Evolutionary conservation across 345 rosid species (phyloP).

Genomic region (Eucalyptus caleyi): DNA sequence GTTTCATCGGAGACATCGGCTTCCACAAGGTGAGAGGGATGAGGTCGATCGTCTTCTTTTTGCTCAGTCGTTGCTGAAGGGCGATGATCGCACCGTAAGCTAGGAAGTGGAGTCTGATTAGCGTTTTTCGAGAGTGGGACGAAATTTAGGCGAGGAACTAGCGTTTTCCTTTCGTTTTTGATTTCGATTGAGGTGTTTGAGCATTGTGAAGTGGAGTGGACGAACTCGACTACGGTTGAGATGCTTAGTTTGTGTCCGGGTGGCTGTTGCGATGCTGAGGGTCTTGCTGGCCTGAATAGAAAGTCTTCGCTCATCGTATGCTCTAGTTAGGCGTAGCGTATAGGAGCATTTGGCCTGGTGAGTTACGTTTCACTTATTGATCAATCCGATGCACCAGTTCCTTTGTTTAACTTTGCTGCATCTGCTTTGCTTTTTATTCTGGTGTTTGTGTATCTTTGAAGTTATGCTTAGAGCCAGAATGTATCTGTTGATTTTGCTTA

Average conservation of each 20-base stretch:
- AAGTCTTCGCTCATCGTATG: not conserved
- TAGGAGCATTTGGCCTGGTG: not conserved
- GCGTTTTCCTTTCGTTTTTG: not conserved
- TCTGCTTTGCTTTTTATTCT: not conserved
- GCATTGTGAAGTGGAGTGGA: not conserved
- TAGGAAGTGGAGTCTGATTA: not conserved
- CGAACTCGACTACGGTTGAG: not conserved
- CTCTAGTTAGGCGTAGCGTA: not conserved
- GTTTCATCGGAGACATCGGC: constrained; percentile 48
- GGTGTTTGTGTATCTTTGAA: not conserved
- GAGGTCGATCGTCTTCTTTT: not conserved
- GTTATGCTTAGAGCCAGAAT: constrained; percentile 49
- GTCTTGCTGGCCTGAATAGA: not conserved
- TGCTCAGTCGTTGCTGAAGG: not conserved
- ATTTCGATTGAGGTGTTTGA: not conserved
- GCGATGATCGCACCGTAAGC: not conserved
- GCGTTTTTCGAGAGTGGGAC: not conserved
- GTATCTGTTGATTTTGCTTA: constrained; percentile 39
- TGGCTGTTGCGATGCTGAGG: not conserved
- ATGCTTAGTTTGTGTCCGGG: not conserved
- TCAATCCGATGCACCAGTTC: not conserved
- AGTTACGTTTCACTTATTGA: not conserved
- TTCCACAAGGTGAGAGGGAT: constrained; percentile 42
- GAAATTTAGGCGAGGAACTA: not conserved
- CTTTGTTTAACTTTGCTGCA: not conserved